Conservation (phyloP, 1,284 basidiomycete genomes). For the Anthracocystis setariae region DNA sequence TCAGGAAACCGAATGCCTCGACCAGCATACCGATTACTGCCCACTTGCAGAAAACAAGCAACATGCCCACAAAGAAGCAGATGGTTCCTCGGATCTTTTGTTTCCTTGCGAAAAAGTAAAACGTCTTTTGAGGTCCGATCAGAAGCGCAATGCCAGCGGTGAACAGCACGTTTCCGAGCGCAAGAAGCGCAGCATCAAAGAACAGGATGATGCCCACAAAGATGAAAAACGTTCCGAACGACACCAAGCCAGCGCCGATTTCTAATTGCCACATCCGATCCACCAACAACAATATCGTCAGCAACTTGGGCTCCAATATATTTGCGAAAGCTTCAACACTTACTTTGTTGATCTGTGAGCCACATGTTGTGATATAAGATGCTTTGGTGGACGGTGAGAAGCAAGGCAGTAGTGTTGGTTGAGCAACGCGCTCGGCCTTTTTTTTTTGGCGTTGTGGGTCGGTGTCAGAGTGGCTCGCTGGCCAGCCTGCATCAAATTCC, state of each 20-base stretch:
- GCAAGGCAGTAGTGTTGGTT: constrained; percentile 1
- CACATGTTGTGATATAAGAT: constrained; percentile 49
- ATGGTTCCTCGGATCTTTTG: constrained; percentile 90
- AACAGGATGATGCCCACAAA: constrained; percentile 93
- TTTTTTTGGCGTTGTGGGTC: too few species aligned
- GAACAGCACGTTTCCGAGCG: constrained; percentile 80
- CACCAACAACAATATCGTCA: neutral
- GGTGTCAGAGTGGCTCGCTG: too few species aligned
- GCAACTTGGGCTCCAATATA: neutral
- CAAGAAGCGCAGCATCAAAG: constrained; percentile 96
- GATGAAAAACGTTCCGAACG: constrained; percentile 97
- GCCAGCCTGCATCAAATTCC: neutral
- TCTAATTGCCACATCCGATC: constrained; percentile 41
- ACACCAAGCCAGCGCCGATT: constrained; percentile 84
- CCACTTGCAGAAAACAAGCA: constrained; percentile 83
- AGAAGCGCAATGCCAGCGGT: constrained; percentile 65
- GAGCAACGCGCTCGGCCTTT: constrained; percentile 1
- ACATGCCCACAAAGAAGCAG: constrained; percentile 67
- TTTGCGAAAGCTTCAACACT: constrained; percentile 5
- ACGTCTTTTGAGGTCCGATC: constrained; percentile 77
- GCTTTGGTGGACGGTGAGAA: constrained; percentile 15
- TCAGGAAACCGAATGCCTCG: constrained; percentile 85
- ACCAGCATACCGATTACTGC: constrained; percentile 91
- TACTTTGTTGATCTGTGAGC: constrained; percentile 68
- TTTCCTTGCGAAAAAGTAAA: constrained; percentile 96